Conservation (phyloP, 495 filamentous ascomycete genomes). For the Lentithecium fluviatile region DNA sequence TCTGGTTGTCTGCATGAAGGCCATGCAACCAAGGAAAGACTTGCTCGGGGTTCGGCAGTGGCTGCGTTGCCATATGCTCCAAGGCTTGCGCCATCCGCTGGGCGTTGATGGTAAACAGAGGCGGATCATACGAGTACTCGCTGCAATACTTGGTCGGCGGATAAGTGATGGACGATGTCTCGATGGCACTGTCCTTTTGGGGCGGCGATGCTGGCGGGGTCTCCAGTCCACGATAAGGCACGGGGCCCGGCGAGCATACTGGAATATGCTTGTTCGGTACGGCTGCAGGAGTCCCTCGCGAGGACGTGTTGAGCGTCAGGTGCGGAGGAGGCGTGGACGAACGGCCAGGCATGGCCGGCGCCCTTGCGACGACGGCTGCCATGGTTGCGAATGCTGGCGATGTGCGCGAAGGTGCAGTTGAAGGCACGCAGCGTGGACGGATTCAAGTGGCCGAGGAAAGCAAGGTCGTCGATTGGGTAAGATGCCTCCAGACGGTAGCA, state of each 20-base stretch:
- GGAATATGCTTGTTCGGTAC: conserved; percentile 92
- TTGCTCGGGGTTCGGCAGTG: conserved; percentile 74
- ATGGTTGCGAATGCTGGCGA: conserved; percentile 24
- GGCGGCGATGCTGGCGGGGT: conserved; percentile 67
- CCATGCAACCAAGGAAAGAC: conserved; percentile 99
- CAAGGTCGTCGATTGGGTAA: not conserved
- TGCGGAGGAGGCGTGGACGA: conserved; percentile 42
- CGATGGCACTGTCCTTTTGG: conserved; percentile 51
- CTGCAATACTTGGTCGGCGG: conserved; percentile 24
- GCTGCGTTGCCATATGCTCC: conserved; percentile 69
- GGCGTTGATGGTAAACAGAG: conserved; percentile 72
- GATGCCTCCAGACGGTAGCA: not conserved
- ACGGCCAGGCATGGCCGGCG: conserved; percentile 36
- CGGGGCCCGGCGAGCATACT: conserved; percentile 74
- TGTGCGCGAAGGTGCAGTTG: not conserved
- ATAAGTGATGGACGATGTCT: conserved; percentile 59
- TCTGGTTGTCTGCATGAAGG: conserved; percentile 81
- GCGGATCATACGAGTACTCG: conserved; percentile 59
- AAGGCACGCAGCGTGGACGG: conserved; percentile 8
- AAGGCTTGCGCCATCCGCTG: conserved; percentile 67
- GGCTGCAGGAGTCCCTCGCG: conserved; percentile 54
- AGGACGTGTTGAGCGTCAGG: conserved; percentile 50
- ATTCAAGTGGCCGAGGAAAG: not conserved
- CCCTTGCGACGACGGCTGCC: conserved; percentile 40
- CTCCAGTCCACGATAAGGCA: conserved; percentile 58